These are phyloP conservation scores for Grammothele lineata DNA, from an alignment of 768 basidiomycete genomes.

Conservation along the genomic window DNA sequence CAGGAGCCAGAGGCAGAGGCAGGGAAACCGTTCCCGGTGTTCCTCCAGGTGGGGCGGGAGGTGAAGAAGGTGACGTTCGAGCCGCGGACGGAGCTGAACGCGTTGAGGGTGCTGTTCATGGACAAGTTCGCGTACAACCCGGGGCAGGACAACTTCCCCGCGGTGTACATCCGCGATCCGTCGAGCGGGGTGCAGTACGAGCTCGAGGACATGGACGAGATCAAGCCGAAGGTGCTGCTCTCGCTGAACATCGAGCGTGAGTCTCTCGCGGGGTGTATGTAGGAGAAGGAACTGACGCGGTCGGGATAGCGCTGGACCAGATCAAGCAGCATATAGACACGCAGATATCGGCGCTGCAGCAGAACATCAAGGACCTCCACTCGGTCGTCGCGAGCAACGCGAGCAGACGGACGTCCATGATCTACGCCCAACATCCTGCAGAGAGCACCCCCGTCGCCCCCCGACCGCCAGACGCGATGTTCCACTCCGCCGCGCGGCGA, in stretches of 20 bases:
- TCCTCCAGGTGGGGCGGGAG: slow-evolving; percentile 85
- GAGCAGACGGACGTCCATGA: slow-evolving; percentile 55
- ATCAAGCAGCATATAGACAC: slow-evolving; percentile 97
- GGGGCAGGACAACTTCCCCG: slow-evolving; percentile 89
- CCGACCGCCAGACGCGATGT: slow-evolving; percentile 73
- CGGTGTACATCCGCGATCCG: slow-evolving; percentile 92
- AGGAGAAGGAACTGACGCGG: neutral
- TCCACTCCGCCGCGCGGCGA: slow-evolving; percentile 67
- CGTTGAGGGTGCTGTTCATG: slow-evolving; percentile 83
- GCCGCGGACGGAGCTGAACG: slow-evolving; percentile 63
- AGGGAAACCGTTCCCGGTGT: slow-evolving; percentile 55
- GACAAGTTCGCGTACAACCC: slow-evolving; percentile 95
- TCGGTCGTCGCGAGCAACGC: slow-evolving; percentile 50
- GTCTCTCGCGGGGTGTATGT: slow-evolving; percentile 33
- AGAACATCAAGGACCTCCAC: slow-evolving; percentile 88
- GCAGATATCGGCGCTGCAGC: slow-evolving; percentile 79
- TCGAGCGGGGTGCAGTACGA: slow-evolving; percentile 93
- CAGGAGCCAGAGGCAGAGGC: slow-evolving; percentile 8
- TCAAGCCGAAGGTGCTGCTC: slow-evolving; percentile 82
- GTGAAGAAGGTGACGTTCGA: slow-evolving; percentile 85
- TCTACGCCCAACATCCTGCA: slow-evolving; percentile 48
- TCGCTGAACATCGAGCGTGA: slow-evolving; percentile 96
- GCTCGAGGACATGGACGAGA: slow-evolving; percentile 90
- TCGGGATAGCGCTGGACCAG: slow-evolving; percentile 80
- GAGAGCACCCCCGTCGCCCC: slow-evolving; percentile 62